A percentile compares a stretch with the other conserved stretches of the same genome.
These are phyloP conservation scores for Herpetospermum pedunculosum DNA, from an alignment of 306 rosid species.

Conservation along the genomic window DNA sequence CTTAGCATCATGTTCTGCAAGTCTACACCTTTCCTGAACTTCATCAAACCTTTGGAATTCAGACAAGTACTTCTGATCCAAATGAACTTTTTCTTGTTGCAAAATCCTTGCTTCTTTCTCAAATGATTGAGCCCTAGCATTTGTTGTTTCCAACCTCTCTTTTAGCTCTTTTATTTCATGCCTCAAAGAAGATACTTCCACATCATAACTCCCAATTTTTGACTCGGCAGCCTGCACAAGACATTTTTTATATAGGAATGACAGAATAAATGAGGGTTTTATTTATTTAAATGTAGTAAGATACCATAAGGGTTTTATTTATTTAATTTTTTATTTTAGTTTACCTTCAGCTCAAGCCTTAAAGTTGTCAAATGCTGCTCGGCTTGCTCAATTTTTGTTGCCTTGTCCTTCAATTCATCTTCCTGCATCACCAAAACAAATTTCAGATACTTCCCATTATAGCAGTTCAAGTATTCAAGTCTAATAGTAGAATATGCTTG, in stretches of 20 bases:
- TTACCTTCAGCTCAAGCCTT: conserved; percentile 70
- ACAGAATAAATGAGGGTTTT: background rate
- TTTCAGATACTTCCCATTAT: background rate
- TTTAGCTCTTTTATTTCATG: conserved; percentile 50
- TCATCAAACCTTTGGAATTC: conserved; percentile 73
- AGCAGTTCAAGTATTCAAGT: background rate
- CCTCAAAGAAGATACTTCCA: conserved; percentile 49
- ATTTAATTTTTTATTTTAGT: background rate
- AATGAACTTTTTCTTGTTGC: conserved; percentile 67
- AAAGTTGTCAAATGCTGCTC: conserved; percentile 75
- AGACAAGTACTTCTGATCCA: conserved; percentile 60
- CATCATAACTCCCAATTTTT: conserved; percentile 61
- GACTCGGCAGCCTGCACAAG: conserved; percentile 72
- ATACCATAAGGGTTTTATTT: background rate
- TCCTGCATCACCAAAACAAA: conserved; percentile 35
- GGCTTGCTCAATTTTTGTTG: conserved; percentile 52
- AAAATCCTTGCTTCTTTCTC: conserved; percentile 55
- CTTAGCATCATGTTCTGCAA: conserved; percentile 65
- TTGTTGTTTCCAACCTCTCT: conserved; percentile 45
- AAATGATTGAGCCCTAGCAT: conserved; percentile 55
- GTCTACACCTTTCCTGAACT: conserved; percentile 63
- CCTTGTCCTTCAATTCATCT: conserved; percentile 61
- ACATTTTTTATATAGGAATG: background rate
- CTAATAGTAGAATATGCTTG: background rate
- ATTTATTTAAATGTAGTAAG: background rate